These are phyloP conservation scores for Candida sakaeoensis DNA, from an alignment of 805 yeast genomes.

Conservation along the genomic window DNA sequence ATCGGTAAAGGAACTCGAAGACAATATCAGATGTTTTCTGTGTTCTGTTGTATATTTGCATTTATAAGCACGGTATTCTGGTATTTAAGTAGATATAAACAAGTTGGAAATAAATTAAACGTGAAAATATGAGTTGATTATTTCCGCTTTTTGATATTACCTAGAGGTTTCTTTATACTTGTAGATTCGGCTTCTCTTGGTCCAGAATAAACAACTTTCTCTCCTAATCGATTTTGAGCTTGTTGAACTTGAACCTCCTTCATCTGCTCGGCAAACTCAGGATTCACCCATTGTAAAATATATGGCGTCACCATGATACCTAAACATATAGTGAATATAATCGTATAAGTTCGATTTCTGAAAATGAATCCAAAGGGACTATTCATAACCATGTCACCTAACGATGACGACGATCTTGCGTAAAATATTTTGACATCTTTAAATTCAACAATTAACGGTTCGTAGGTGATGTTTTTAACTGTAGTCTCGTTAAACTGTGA, in stretches of 20 bases:
- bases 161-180: background rate
- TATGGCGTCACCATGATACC: slow-evolving; percentile 32
- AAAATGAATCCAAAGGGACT: slow-evolving; percentile 43
- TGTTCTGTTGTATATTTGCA: slow-evolving; percentile 30
- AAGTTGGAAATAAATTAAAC: slow-evolving; percentile 27
- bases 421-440: slow-evolving; percentile 29
- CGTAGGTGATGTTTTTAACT: slow-evolving; percentile 11
- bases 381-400: slow-evolving; percentile 30
- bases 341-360: slow-evolving; percentile 31
- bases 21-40: slow-evolving; percentile 28
- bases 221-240: slow-evolving; percentile 6
- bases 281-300: slow-evolving; percentile 25
- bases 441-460: slow-evolving; percentile 21
- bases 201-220: slow-evolving; percentile 2
- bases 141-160: slow-evolving; percentile 6
- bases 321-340: slow-evolving; percentile 25
- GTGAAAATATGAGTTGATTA: slow-evolving; percentile 17
- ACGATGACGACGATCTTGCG: slow-evolving; percentile 26
- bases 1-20: slow-evolving; percentile 28
- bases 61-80: slow-evolving; percentile 25
- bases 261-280: slow-evolving; percentile 35
- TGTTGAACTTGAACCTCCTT: slow-evolving; percentile 10
- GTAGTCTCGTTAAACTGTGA: slow-evolving; percentile 18
- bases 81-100: slow-evolving; percentile 25
- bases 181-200: slow-evolving; percentile 2